phyloP scores from a whole-genome alignment of 2,329 filamentous ascomycete species.

The Aspergillus aculeatinus region DNA sequence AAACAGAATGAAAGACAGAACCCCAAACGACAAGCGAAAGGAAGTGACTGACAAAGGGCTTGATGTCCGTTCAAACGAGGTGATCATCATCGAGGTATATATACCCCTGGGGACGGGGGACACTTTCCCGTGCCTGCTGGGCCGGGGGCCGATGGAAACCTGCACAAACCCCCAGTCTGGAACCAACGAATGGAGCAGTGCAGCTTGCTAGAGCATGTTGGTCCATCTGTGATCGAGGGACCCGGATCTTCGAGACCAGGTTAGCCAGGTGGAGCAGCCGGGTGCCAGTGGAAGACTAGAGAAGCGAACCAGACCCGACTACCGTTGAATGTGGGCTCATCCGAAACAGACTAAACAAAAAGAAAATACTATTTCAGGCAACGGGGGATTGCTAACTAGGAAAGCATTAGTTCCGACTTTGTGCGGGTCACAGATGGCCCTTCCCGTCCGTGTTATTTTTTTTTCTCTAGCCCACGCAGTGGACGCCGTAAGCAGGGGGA shows the following conservation, averaged over 20 bases:
- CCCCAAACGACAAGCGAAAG: conserved; percentile 18
- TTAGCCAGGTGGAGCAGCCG: conserved; percentile 21
- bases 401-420: conserved; percentile 15
- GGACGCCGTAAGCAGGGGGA: neutral
- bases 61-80: conserved; percentile 19
- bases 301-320: conserved; percentile 14
- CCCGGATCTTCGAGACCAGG: conserved; percentile 24
- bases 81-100: conserved; percentile 32
- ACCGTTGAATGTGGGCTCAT: conserved; percentile 21
- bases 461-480: neutral
- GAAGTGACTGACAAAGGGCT: conserved; percentile 26
- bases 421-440: conserved; percentile 12
- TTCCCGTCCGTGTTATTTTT: neutral
- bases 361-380: conserved; percentile 25
- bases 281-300: conserved; percentile 17
- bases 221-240: conserved; percentile 18
- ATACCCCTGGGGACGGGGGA: conserved; percentile 31
- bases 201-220: conserved; percentile 12
- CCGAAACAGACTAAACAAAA: conserved; percentile 23
- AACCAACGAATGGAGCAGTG: conserved; percentile 15
- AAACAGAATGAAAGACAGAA: conserved; percentile 16
- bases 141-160: conserved; percentile 13
- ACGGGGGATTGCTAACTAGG: conserved; percentile 16
- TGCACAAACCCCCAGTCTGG: conserved; percentile 14
- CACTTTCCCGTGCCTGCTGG: conserved; percentile 13